These are phyloP conservation scores for Paracorniculantispora psalliotae DNA, from an alignment of 2,329 filamentous ascomycete species.

Conservation along the genomic window DNA sequence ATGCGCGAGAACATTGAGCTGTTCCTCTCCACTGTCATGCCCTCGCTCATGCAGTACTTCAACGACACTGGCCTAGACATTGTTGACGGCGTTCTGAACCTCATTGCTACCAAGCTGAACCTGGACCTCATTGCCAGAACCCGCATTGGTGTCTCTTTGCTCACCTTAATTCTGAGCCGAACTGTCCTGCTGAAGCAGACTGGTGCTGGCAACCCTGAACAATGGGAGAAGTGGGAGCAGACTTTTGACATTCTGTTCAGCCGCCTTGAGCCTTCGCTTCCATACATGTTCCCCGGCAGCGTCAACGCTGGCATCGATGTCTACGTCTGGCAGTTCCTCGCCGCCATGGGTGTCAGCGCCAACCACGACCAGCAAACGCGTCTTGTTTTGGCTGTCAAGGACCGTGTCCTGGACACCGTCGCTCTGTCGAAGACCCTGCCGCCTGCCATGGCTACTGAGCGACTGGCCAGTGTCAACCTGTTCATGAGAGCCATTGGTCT, in stretches of 20 bases:
- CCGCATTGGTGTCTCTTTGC: slow-evolving; percentile 79
- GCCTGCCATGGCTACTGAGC: slow-evolving; percentile 74
- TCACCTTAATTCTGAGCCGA: slow-evolving; percentile 91
- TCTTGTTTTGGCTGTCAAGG: slow-evolving; percentile 92
- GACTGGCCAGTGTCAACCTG: slow-evolving; percentile 87
- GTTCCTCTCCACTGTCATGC: slow-evolving; percentile 84
- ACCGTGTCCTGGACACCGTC: slow-evolving; percentile 95
- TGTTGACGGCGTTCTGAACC: slow-evolving; percentile 80
- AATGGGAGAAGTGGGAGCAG: slow-evolving; percentile 77
- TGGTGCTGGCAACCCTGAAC: slow-evolving; percentile 61
- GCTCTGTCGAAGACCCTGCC: slow-evolving; percentile 83
- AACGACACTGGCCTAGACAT: slow-evolving; percentile 88
- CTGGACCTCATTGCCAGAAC: slow-evolving; percentile 81
- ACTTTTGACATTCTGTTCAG: slow-evolving; percentile 88
- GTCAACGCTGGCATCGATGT: slow-evolving; percentile 88
- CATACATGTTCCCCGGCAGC: slow-evolving; percentile 84
- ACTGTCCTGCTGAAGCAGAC: slow-evolving; percentile 89
- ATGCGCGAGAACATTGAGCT: slow-evolving; percentile 90
- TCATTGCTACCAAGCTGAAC: slow-evolving; percentile 79
- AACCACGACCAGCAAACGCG: slow-evolving; percentile 92
- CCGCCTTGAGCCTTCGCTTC: slow-evolving; percentile 74
- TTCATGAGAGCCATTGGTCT: slow-evolving; percentile 99
- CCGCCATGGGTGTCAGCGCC: slow-evolving; percentile 88
- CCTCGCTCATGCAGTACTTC: slow-evolving; percentile 82
- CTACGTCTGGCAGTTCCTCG: slow-evolving; percentile 97